Evolutionary conservation across 1,139 yeast species (phyloP), one percentile per base, ranked within the genome.

Genomic region (Blastobotrys proliferans): DNA sequence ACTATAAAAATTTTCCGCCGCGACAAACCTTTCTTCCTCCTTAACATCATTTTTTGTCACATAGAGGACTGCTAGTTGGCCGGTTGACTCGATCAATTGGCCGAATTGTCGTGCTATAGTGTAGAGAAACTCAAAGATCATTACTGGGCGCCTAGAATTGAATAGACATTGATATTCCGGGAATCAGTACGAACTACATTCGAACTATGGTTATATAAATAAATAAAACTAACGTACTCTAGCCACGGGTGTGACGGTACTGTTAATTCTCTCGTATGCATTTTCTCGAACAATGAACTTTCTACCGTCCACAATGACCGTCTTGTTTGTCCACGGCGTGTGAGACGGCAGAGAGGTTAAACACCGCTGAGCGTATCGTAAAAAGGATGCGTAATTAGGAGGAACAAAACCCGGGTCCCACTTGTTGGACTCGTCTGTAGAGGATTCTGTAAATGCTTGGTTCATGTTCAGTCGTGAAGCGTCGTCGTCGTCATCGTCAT

Each of bases 91-190:
- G n/a, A n/a, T n/a, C n/a, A n/a, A n/a, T n/a, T n/a, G n/a, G n/a
- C n/a, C n/a, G n/a, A n/a, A n/a, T n/a, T n/a, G n/a, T 10, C 28
- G 47, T 28, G 45, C 37, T 44, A 37, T 47, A 44, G 56, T 47
- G 56, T 43, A 52, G 56, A 57, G 40, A 26, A 53, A 45, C 38
- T 35, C 29, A 13, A 51, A 46, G 52, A 48, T 58, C 63, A 52
- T 53, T 57, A 58, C 64, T 61, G 65, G 65, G 65, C 65, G 51
- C 65, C 65, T 57, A 55, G 50, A 58, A 48, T 55, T 49, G 65
- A 60, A 38, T 27, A 16, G 27, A 30, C 45, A 19, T 25, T 57
- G 65, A 59, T 33, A 56, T 48, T 52, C 55, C 62, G 65, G 65
- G 64, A 61, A 61, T 61, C 65, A 61, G 64, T 59, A 49, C 49